These are phyloP conservation scores for Glycine tomentella DNA, from an alignment of 306 rosid species.

Conservation along the genomic window DNA sequence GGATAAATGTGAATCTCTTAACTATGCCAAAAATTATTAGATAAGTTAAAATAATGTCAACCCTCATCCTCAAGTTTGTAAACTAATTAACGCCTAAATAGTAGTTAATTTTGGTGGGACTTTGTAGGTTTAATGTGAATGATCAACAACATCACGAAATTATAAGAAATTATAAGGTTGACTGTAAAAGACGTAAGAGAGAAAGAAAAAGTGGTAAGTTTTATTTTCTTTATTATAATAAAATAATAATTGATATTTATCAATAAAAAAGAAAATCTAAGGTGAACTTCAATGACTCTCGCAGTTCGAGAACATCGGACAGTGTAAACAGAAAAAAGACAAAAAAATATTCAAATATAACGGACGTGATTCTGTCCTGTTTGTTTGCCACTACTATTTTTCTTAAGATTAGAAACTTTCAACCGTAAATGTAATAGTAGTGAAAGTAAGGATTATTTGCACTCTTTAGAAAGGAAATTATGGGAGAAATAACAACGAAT, in stretches of 20 bases:
- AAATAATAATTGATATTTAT: no score
- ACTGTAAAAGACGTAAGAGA: no score
- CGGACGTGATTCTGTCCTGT: slow-evolving; percentile 12
- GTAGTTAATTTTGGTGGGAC: slow-evolving; percentile 45
- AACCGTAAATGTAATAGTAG: neutral
- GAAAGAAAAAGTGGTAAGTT: no score
- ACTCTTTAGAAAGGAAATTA: neutral
- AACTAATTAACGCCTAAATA: slow-evolving; percentile 12
- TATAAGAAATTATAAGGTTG: no score
- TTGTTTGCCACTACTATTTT: slow-evolving; percentile 1
- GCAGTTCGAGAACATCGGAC: slow-evolving; percentile 20
- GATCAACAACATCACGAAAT: slow-evolving; percentile 21
- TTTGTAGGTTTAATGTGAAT: slow-evolving; percentile 41
- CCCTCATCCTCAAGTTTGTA: neutral
- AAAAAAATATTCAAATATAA: slow-evolving; percentile 26
- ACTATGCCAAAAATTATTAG: neutral
- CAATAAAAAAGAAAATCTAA: no score
- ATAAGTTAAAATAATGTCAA: slow-evolving; percentile 48
- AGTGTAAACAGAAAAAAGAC: neutral
- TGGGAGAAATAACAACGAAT: neutral
- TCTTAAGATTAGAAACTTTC: neutral
- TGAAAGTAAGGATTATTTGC: no score
- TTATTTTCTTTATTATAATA: no score
- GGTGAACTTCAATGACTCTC: slow-evolving; percentile 28
- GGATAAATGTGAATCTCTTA: no score